A percentile compares a stretch with the other conserved stretches of the same genome.
These are phyloP conservation scores for Beauveria bassiana DNA, from an alignment of 2,329 filamentous ascomycete genomes.

Conservation along the genomic window DNA sequence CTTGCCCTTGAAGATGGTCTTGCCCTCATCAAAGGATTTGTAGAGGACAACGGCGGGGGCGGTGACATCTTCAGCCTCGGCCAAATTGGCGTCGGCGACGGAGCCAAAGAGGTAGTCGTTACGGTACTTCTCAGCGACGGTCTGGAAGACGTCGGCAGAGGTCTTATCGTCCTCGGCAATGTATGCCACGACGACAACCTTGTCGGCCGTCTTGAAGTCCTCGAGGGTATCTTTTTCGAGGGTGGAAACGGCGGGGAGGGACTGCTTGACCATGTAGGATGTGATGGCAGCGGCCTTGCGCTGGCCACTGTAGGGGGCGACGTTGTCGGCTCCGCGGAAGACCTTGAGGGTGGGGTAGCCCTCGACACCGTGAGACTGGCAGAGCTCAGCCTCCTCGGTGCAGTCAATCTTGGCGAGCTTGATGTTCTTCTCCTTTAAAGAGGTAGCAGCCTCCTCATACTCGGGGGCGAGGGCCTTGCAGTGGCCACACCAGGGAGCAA, in stretches of 20 bases:
- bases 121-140: conserved; percentile 66
- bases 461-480: conserved; percentile 96
- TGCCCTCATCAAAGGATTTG: conserved; percentile 97
- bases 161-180: conserved; percentile 72
- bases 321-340: conserved; percentile 83
- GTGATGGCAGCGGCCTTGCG: conserved; percentile 74
- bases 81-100: conserved; percentile 72
- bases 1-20: conserved; percentile 66
- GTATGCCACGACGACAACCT: conserved; percentile 90
- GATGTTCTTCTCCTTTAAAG: conserved; percentile 82
- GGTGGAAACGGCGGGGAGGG: conserved; percentile 80
- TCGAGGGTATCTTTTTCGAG: conserved; percentile 76
- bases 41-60: conserved; percentile 86
- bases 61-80: conserved; percentile 83
- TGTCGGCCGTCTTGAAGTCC: conserved; percentile 97
- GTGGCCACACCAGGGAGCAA: conserved; percentile 94
- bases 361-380: conserved; percentile 83
- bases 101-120: conserved; percentile 91
- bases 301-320: conserved; percentile 77
- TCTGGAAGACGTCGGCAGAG: conserved; percentile 76
- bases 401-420: conserved; percentile 85
- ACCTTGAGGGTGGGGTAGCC: conserved; percentile 98
- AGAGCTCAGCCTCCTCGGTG: conserved; percentile 88
- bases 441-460: conserved; percentile 79
- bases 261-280: conserved; percentile 97